Percentiles rank a stretch among this genome's conserved stretches.
phyloP scores from a whole-genome alignment of 192 early-diverging fungal species.

The Helicostylum pulchrum region DNA sequence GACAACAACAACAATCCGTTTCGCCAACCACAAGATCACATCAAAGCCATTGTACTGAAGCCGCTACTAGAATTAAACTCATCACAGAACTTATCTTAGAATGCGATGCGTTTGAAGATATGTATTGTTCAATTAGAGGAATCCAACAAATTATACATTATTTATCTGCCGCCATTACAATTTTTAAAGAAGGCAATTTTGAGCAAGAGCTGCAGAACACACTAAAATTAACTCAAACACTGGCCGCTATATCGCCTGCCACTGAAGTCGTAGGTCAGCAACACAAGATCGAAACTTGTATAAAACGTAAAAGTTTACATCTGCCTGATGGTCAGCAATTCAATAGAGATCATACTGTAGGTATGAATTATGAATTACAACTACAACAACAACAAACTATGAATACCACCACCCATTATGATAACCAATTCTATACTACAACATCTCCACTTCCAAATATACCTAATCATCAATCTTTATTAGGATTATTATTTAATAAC shows the following conservation, averaged over 20 bases:
- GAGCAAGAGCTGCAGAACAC: not conserved
- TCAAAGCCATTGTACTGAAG: not conserved
- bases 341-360: not conserved
- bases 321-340: not conserved
- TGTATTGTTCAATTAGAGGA: slow-evolving; percentile 17
- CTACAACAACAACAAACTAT: not conserved
- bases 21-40: not conserved
- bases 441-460: not conserved
- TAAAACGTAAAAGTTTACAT: slow-evolving; percentile 12
- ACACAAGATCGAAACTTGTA: not conserved
- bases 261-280: not conserved
- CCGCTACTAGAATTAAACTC: not conserved
- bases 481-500: slow-evolving; percentile 12
- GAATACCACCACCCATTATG: not conserved
- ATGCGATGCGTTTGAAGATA: slow-evolving; percentile 15
- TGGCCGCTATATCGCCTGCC: slow-evolving; percentile 14
- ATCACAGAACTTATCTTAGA: not conserved
- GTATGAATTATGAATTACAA: not conserved
- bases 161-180: slow-evolving; percentile 11
- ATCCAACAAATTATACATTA: slow-evolving; percentile 16
- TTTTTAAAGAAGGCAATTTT: not conserved
- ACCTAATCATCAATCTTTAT: slow-evolving; percentile 4
- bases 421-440: slow-evolving; percentile 1
- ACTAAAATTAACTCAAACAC: not conserved
- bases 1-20: no score